Base-by-base conservation (phyloP, 148 eudicot genomes). In the Nyssa sinensis region DNA sequence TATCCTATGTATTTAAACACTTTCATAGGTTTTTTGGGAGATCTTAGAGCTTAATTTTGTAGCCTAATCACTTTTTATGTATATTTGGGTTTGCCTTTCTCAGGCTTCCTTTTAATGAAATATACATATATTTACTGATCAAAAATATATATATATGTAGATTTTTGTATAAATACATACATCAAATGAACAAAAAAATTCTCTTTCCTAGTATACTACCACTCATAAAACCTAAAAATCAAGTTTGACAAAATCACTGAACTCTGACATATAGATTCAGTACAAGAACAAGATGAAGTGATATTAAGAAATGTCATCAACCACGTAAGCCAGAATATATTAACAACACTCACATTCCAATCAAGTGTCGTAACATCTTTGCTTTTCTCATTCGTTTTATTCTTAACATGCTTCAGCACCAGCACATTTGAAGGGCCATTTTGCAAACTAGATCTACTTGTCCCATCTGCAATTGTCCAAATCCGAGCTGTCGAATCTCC, bases 401-500 rank as follows among this genome's bases (percentile, higher is more conserved):
- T 87, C 80, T 85, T 89, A 41, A 85, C 81, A 78, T 91, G 97
- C 79, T 80, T 80, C 81, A 91, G 80, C 77, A 91, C 92, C 72
- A 74, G 62, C 72, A 75, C 88, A 61, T n/a, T n/a, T n/a, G 83
- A 39, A 67, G 79, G 57, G 23, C 78, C 80, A 76, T 69, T 81
- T 60, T 76, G 84, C 31, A 75, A 81, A 49, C 74, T 72, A 79
- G 87, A 72, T 78, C 74, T 70, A 74, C 25, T 62, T 13, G 69
- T 62, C 63, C 67, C 65, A 7, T 84, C 87, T 5, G 78, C 66
- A 47, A 91, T 62, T 60, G 81, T 74, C 91, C 93, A 91, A 33
- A 89, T 87, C 75, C 93, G 82, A 79, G 93, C 93, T 1, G 93
- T 87, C 33, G 96, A 84, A 86, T 91, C 96, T 71, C 87, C 93